Evolutionary conservation across 345 rosid species (phyloP).

Genomic region (Linum trigynum): DNA sequence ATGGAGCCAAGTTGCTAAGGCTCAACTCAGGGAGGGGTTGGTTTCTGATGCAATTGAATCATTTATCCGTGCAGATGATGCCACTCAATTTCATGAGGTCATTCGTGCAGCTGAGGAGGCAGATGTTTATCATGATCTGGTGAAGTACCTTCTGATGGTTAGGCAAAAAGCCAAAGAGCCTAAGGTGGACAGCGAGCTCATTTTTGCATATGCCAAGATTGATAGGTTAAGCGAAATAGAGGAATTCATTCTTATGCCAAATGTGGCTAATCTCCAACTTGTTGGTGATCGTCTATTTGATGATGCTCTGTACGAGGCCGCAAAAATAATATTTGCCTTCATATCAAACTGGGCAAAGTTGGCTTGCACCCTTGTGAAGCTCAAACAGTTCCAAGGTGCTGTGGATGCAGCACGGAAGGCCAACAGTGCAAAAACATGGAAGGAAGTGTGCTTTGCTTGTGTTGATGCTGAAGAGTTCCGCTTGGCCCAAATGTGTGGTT

Average conservation of each 20-base stretch:
- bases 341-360: slow-evolving; percentile 98
- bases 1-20: slow-evolving; percentile 95
- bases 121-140: slow-evolving; percentile 87
- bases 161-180: slow-evolving; percentile 94
- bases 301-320: slow-evolving; percentile 85
- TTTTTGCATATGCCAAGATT: slow-evolving; percentile 90
- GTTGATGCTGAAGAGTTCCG: slow-evolving; percentile 98
- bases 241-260: slow-evolving; percentile 95
- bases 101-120: slow-evolving; percentile 68
- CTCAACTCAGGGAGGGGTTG: slow-evolving; percentile 87
- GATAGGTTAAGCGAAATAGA: slow-evolving; percentile 80
- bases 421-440: slow-evolving; percentile 98
- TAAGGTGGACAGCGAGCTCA: slow-evolving; percentile 88
- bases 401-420: slow-evolving; percentile 99
- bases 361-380: slow-evolving; percentile 87
- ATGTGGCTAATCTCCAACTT: slow-evolving; percentile 87
- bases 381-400: slow-evolving; percentile 95
- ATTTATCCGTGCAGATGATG: slow-evolving; percentile 89
- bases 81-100: slow-evolving; percentile 67
- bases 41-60: slow-evolving; percentile 97
- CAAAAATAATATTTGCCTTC: slow-evolving; percentile 84
- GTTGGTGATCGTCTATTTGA: slow-evolving; percentile 94
- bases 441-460: slow-evolving; percentile 97
- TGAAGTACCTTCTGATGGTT: slow-evolving; percentile 91
- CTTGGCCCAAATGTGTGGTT: slow-evolving; percentile 94